Base-by-base conservation (phyloP, 176 grass and related monocot genomes). In the Chloris gayana region DNA sequence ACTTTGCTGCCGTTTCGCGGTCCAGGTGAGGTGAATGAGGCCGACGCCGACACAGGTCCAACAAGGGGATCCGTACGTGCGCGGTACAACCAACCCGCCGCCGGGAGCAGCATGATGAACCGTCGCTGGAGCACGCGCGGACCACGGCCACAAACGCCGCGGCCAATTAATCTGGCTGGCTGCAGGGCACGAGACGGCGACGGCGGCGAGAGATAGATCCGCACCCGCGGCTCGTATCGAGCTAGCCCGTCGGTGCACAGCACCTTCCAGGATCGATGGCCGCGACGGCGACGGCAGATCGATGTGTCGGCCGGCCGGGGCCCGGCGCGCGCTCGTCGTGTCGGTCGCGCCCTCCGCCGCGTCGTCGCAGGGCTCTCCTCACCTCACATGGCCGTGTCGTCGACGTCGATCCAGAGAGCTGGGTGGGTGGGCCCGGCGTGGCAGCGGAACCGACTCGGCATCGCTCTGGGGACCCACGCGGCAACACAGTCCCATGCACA, bases 271-370 rank as follows among this genome's bases (percentile, higher is more conserved):
- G 35, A 37, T 37, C 35, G 46, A 53, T 5, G 4, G 49, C 49
- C 49, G 49, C 51, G 74, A 84, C 50, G 73, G 64, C 82, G 56
- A 82, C 67, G 12, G 83, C 74, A 41, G 78, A 59, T 69, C 64
- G 24, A 45, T 27, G 69, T 76, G 82, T 75, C 64, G 33, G 82
- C 70, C n/a, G n/a, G n/a, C n/a, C n/a, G n/a, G n/a, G n/a, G n/a
- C 54, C 70, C 70, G 22, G 39, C 41, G 30, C 57, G 70, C 35
- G 35, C 35, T 37, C 35, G 35, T 6, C 35, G 5, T 37, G 35
- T 37, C 35, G 35, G 35, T 70, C 82, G 59, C 76, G 62, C 69
- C 79, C 50, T 9, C 77, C 69, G 2, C 46, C 6, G 21, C 73
- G 19, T 13, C 61, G 35, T 49, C 9, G 4, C 44, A 46, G 14